Base-by-base conservation (phyloP, 1,284 basidiomycete species). In the Pisolithus thermaeus region DNA sequence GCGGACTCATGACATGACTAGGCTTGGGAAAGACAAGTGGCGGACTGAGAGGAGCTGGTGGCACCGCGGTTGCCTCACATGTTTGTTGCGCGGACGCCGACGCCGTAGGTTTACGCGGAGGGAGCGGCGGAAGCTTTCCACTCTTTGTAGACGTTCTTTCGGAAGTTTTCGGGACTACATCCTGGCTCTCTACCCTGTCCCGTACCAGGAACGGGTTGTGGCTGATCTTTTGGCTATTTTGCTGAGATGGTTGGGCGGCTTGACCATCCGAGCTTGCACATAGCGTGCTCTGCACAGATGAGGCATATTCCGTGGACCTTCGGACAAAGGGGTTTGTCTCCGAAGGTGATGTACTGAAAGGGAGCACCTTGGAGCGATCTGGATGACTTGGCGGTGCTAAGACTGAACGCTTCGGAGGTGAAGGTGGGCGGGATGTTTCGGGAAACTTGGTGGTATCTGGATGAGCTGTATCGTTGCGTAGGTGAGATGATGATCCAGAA, bases 1-100 rank as follows among this genome's bases (percentile, higher is more conserved):
- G 66, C 0, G 75, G 71, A 4, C 76, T 80, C 22, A 75, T 81
- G 40, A 76, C 62, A 52, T 82, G 79, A 0, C 69, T 60, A 1
- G 61, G 58, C 40, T 61, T 68, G n/a, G 40, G 18, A 11, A 55
- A 57, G 20, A 64, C 53, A 22, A 58, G 47, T 35, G 62, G 56
- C n/a, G 55, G 51, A 30, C 52, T 52, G 2, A 49, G 49, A 3
- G 59, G 50, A 1, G 47, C 18, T 20, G 27, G 36, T 3, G 48
- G 47, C 1, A 20, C 44, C 3, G 53, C 46, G 6, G 50, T 28
- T 4, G 50, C 49, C 25, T 60, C 63, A 8, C 66, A 58, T 9
- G 52, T 23, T n/a, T 61, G 66, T 42, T 63, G 59, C 2, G 52
- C 25, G 12, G 58, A 56, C 2, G 54, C 55, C 16, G 57, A 55